A percentile compares a stretch with the other conserved stretches of the same genome.
Evolutionary conservation across 805 yeast genomes (phyloP).

Genomic region (Tetrapisispora phaffii): DNA sequence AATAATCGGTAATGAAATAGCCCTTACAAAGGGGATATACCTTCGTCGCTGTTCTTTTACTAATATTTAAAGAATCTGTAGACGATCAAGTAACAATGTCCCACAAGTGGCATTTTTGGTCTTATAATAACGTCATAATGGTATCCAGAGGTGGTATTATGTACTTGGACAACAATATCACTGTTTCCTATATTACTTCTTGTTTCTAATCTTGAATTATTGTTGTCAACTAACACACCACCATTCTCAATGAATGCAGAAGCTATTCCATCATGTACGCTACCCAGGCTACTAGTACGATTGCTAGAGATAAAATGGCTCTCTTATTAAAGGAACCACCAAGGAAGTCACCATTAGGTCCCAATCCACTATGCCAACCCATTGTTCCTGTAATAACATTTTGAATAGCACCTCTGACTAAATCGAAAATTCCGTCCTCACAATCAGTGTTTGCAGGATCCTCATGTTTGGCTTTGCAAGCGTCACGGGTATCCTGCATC

Average conservation of each 20-base stretch:
- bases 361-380: not conserved
- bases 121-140: not conserved
- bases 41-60: not conserved
- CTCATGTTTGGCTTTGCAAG: not conserved
- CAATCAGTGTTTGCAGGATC: not conserved
- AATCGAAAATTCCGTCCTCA: not conserved
- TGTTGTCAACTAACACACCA: not conserved
- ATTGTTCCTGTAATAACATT: not conserved
- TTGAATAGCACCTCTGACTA: not conserved
- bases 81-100: not conserved
- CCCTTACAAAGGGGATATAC: not conserved
- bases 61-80: not conserved
- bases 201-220: not conserved
- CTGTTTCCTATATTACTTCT: not conserved
- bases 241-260: not conserved
- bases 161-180: not conserved
- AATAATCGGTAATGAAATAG: no score
- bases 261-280: not conserved
- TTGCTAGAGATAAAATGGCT: not conserved
- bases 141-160: not conserved
- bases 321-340: not conserved
- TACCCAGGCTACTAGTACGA: not conserved
- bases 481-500: not conserved
- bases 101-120: slow-evolving; percentile 1
- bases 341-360: not conserved